Evolutionary conservation across 495 filamentous ascomycete species (phyloP).

Genomic region (Aspergillus nanangensis): DNA sequence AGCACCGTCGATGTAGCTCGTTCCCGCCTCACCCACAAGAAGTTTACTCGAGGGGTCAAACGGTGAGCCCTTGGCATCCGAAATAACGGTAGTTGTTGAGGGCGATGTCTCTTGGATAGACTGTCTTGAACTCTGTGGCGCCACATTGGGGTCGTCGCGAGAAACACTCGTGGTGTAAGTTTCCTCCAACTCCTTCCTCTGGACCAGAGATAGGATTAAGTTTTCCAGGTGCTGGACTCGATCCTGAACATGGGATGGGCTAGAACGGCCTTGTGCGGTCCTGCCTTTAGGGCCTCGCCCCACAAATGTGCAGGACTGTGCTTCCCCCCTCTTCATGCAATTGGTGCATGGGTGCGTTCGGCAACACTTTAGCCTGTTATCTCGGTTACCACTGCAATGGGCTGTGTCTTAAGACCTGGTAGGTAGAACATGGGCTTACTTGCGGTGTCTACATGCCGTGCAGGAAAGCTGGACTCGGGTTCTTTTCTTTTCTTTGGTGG

Average conservation of each 20-base stretch:
- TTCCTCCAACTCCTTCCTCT: conserved; percentile 28
- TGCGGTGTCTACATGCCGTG: conserved; percentile 47
- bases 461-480: conserved; percentile 51
- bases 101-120: conserved; percentile 13
- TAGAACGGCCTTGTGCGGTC: conserved; percentile 25
- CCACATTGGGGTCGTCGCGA: neutral
- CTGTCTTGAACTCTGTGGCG: conserved; percentile 3
- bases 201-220: conserved; percentile 41
- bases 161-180: too few species aligned
- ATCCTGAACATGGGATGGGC: conserved; percentile 38
- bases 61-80: conserved; percentile 40
- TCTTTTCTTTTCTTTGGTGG: conserved; percentile 35
- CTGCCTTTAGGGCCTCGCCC: conserved; percentile 32
- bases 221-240: conserved; percentile 50
- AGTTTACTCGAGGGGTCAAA: conserved; percentile 13
- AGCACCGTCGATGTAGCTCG: conserved; percentile 44
- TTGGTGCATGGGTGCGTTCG: conserved; percentile 47
- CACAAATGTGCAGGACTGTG: conserved; percentile 38
- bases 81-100: conserved; percentile 45
- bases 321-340: conserved; percentile 44
- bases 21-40: conserved; percentile 43
- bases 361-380: conserved; percentile 47
- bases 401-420: too few species aligned
- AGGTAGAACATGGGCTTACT: conserved; percentile 30
- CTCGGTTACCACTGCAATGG: conserved; percentile 1